Base-by-base conservation (phyloP, 2,329 filamentous ascomycete species). In the Fusarium sp. region DNA sequence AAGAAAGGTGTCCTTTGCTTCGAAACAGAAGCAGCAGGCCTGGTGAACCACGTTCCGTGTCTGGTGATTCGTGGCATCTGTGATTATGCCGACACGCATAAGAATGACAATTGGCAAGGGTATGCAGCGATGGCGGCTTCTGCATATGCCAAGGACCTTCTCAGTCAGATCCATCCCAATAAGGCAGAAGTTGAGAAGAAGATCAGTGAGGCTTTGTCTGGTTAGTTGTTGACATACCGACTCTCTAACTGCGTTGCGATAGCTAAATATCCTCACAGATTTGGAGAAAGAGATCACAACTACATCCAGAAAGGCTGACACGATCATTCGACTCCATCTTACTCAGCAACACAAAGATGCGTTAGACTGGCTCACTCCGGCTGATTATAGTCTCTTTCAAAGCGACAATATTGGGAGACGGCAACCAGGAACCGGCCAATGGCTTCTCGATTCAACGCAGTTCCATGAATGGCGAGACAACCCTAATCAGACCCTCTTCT, bases 311-410 rank as follows among this genome's bases (percentile, higher is more conserved):
- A 50, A 50, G 28, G 28, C 22, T n/a, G 20, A 50, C 28, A 50
- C 13, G 0, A 50, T 50, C 1, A 50, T 50, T 3, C 28, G 10
- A n/a, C 28, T 4, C 22, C 13, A 32, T 22, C 20, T 24, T 5
- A 30, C 22, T 13, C 12, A n/a, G 13, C 2, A 45, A 18, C 8
- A n/a, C 26, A n/a, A 12, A n/a, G 15, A 26, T 5, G 48, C 62
- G 24, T 70, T 82, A 3, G 56, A 83, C 15, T 87, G 85, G 85
- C 70, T 87, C 26, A 81, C 83, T 0, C 69, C 77, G 9, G 58
- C 77, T 7, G 75, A 84, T 41, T 84, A 83, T 63, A 68, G 65
- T 15, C 74, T 26, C 18, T 80, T 85, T 45, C 85, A 87, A 32
- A 79, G 64, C 12, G 82, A 84, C 51, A 77, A 80, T n/a, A 69